A percentile compares a stretch with the other conserved stretches of the same genome.
Evolutionary conservation across 2,329 filamentous ascomycete genomes (phyloP).

Genomic region (Scedosporium minutisporum): DNA sequence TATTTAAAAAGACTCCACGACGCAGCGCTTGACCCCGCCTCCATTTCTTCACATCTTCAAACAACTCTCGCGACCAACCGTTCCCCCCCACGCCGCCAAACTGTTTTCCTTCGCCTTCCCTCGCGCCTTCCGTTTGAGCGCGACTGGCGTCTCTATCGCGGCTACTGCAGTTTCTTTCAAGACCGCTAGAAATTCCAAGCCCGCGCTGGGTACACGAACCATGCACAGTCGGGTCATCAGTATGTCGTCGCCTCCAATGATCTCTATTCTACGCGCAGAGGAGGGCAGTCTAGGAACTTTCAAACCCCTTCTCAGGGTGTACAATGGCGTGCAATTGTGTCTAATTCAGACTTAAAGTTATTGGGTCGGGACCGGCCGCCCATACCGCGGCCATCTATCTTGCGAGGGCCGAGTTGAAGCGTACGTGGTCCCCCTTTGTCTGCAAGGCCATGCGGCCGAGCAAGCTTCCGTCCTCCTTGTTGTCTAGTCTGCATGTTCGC

Average conservation of each 20-base stretch:
- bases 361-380: constrained; percentile 92
- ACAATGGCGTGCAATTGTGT: background rate
- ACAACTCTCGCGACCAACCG: background rate
- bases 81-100: constrained; percentile 50
- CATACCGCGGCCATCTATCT: constrained; percentile 97
- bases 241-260: constrained; percentile 35
- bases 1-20: too few relatives aligned
- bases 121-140: constrained; percentile 66
- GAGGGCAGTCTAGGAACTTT: background rate
- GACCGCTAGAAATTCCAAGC: constrained; percentile 24
- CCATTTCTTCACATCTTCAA: background rate
- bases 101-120: constrained; percentile 82
- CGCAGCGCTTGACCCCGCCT: background rate
- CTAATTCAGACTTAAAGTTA: constrained; percentile 35
- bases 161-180: constrained; percentile 56
- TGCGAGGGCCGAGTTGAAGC: constrained; percentile 85
- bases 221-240: constrained; percentile 93
- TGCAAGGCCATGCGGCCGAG: background rate
- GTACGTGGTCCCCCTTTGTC: constrained; percentile 28
- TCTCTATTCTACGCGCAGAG: background rate
- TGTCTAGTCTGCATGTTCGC: background rate
- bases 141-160: constrained; percentile 64
- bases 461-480: too few relatives aligned
- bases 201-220: constrained; percentile 38
- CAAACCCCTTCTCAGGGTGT: background rate